A percentile compares a stretch with the other conserved stretches of the same genome.
Conservation (phyloP, 2,329 filamentous ascomycete genomes). For the Microcyclosporella mali region DNA sequence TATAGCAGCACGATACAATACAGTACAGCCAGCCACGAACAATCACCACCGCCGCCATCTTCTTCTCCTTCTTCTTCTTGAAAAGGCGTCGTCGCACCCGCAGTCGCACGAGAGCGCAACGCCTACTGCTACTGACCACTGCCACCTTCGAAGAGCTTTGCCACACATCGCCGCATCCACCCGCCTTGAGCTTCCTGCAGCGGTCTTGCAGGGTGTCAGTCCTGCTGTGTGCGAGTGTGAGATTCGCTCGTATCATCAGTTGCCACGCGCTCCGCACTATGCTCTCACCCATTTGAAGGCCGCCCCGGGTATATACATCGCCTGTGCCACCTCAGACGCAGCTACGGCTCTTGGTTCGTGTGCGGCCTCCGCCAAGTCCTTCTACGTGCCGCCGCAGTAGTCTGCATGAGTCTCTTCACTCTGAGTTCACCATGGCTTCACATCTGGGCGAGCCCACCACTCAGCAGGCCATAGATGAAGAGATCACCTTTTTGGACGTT, state of each 20-base stretch:
- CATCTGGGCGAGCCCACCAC: conserved; percentile 3
- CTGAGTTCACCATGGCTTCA: conserved; percentile 1
- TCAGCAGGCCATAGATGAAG: conserved; percentile 28
- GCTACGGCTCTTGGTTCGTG: neutral
- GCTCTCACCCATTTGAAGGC: no score
- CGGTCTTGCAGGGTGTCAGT: neutral
- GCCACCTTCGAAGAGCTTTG: no score
- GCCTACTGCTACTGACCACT: no score
- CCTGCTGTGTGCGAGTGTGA: neutral
- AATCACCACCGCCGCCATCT: neutral
- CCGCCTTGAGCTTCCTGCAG: no score
- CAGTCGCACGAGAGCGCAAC: no score
- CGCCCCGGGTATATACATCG: no score
- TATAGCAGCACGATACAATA: no score
- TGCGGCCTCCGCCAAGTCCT: neutral
- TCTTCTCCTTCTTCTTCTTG: neutral
- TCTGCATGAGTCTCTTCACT: conserved; percentile 2
- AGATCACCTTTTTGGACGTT: conserved; percentile 29
- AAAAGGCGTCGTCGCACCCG: no score
- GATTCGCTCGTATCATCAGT: no score
- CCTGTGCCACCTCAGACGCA: neutral
- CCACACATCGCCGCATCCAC: no score
- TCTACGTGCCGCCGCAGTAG: neutral
- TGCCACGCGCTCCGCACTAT: no score
- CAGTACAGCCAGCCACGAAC: neutral